phyloP scores from a whole-genome alignment of 768 basidiomycete genomes.

The Auriscalpium vulgare region DNA sequence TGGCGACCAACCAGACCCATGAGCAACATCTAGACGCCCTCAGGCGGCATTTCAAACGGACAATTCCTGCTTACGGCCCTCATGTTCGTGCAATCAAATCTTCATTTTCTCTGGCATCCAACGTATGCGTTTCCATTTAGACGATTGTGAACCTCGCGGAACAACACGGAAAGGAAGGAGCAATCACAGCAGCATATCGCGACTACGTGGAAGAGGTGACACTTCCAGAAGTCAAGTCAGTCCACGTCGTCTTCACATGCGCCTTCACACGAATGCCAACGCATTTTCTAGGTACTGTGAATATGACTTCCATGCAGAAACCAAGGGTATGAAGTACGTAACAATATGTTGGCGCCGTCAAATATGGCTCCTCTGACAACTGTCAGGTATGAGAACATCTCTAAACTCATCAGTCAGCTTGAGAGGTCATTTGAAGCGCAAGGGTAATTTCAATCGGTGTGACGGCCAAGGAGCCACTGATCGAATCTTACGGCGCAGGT shows the following conservation, averaged over 20 bases:
- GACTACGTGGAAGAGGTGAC: conserved; percentile 54
- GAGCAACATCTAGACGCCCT: conserved; percentile 65
- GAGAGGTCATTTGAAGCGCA: conserved; percentile 71
- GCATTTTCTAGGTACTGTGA: conserved; percentile 49
- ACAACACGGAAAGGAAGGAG: conserved; percentile 79
- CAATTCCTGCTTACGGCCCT: conserved; percentile 63
- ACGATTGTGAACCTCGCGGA: conserved; percentile 87
- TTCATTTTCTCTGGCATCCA: neutral
- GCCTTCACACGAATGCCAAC: neutral
- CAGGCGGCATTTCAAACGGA: conserved; percentile 64
- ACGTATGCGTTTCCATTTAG: conserved; percentile 29
- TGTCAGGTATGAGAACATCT: conserved; percentile 81
- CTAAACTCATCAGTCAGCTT: conserved; percentile 62
- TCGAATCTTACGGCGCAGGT: conserved; percentile 33
- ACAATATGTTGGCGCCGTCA: neutral
- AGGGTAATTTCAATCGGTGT: conserved; percentile 41
- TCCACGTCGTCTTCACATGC: neutral
- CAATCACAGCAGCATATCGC: conserved; percentile 70
- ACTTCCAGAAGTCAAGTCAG: conserved; percentile 50
- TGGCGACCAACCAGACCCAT: conserved; percentile 66
- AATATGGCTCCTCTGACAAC: conserved; percentile 6
- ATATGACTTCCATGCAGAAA: conserved; percentile 93
- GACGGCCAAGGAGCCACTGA: neutral
- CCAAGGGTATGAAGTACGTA: conserved; percentile 86
- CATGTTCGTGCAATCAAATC: conserved; percentile 44